Base-by-base conservation (phyloP, 495 filamentous ascomycete genomes). In the Aspergillus sclerotiicarbonarius region DNA sequence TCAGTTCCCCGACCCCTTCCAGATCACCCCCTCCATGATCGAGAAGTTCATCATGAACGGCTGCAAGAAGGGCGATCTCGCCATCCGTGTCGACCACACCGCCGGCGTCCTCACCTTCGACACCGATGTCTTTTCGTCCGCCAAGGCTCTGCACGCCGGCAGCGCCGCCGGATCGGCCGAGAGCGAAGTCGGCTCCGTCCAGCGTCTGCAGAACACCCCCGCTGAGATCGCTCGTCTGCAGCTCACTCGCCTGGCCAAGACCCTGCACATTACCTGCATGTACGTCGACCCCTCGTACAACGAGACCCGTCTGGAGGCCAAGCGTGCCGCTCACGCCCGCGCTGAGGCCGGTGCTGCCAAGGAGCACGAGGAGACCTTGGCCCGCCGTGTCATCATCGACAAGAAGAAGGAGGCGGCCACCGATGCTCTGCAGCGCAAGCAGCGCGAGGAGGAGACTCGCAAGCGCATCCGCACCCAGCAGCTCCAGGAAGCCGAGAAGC, bases 21-120 rank as follows among this genome's bases (percentile, higher is more conserved):
- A 96, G 77, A 91, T 98, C 62, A 88, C 82, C 60, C 87, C 89
- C 39, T 87, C 85, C 62, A 96, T 90, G 60, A 96, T 98, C 57
- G 94, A 98, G 79, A 98, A 98, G 78, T 98, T 98, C 82, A 97
- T 98, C 82, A 98, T 98, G 94, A 98, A 98, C 75, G 94, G 94
- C 58, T 97, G 94, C 83, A 98, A 98, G 84, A 98, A 98, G 82
- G 94, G 94, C 31, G 95, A 98, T 65, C 83, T 98, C 49, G 88
- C 94, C 44, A 96, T 98, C 67, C 92, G 94, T 56, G 89, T 98
- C 67, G 90, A 98, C 66, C 94, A 98, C 72, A 90, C 90, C 58
- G 90, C 91, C 25, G 91, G 95, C 52, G 87, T 96, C 48, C 84
- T 98, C 50, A 97, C 91, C 65, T 98, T 98, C 65, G 94, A 98